Conservation (phyloP, 805 yeast species). For the Wickerhamiella qilinensis region DNA sequence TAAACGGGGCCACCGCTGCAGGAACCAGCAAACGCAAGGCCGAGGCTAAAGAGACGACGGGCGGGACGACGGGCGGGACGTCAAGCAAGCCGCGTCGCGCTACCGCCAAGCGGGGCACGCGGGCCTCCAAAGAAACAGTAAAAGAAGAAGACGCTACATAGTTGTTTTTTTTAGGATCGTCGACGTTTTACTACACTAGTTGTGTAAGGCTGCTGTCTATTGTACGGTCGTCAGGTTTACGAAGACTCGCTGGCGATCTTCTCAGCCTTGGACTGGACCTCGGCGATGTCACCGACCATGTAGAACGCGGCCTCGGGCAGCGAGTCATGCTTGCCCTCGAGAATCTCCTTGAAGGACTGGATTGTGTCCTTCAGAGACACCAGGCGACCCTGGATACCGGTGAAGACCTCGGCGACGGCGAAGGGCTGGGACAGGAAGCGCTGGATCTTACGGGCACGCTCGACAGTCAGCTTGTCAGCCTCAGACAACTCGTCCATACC, state of each 20-base stretch:
- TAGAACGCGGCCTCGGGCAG: conserved; percentile 99
- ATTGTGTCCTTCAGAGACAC: conserved; percentile 94
- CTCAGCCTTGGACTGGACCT: conserved; percentile 97
- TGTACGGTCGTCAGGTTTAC: too few relatives aligned
- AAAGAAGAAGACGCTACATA: too few relatives aligned
- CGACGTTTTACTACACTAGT: too few relatives aligned
- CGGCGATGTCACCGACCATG: conserved; percentile 99
- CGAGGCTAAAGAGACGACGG: too few relatives aligned
- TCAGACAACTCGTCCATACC: conserved; percentile 99
- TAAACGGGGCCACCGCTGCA: too few relatives aligned
- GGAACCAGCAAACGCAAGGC: too few relatives aligned
- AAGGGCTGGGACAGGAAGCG: conserved; percentile 99
- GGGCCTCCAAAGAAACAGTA: too few relatives aligned
- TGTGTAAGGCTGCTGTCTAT: too few relatives aligned
- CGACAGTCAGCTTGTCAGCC: conserved; percentile 96
- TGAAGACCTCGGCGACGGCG: conserved; percentile 99
- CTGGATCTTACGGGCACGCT: conserved; percentile 99
- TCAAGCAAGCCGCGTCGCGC: too few relatives aligned
- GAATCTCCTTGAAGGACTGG: conserved; percentile 87
- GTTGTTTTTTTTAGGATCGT: too few relatives aligned
- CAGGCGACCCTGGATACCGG: conserved; percentile 97
- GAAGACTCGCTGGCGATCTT: conserved; percentile 75
- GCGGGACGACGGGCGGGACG: too few relatives aligned
- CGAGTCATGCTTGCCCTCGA: conserved; percentile 97
- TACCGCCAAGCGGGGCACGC: too few relatives aligned